phyloP scores from a whole-genome alignment of 2,329 filamentous ascomycete genomes.

The Cytospora chrysosperma region DNA sequence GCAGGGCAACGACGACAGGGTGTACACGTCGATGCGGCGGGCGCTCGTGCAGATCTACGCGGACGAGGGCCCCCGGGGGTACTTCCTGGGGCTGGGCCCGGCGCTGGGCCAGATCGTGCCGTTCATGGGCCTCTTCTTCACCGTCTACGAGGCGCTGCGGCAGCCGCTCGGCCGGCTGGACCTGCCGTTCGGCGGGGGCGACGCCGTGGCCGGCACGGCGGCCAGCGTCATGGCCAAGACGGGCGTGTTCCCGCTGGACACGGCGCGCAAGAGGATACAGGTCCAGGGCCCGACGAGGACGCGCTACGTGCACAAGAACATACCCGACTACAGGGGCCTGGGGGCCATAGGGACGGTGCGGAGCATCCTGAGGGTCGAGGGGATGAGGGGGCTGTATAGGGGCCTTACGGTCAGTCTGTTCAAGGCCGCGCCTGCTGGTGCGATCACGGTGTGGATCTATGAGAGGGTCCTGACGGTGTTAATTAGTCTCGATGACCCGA shows the following conservation, averaged over 20 bases:
- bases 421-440: slow-evolving; percentile 91
- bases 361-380: slow-evolving; percentile 70
- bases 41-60: slow-evolving; percentile 71
- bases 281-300: slow-evolving; percentile 86
- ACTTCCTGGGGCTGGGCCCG: slow-evolving; percentile 83
- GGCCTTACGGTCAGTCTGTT: slow-evolving; percentile 85
- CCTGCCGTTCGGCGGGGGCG: slow-evolving; percentile 71
- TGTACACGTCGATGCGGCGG: slow-evolving; percentile 71
- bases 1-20: slow-evolving; percentile 69
- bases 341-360: slow-evolving; percentile 65
- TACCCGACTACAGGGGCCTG: slow-evolving; percentile 70
- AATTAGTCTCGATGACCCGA: slow-evolving; percentile 36
- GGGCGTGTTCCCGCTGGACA: slow-evolving; percentile 86
- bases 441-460: slow-evolving; percentile 94
- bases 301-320: slow-evolving; percentile 80
- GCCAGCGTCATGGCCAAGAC: slow-evolving; percentile 85
- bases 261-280: slow-evolving; percentile 89
- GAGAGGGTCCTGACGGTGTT: slow-evolving; percentile 69
- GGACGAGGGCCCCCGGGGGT: slow-evolving; percentile 74
- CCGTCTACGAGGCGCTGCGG: slow-evolving; percentile 77
- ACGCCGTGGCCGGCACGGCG: slow-evolving; percentile 77
- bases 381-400: slow-evolving; percentile 77
- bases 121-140: slow-evolving; percentile 97
- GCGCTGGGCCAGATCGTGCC: slow-evolving; percentile 86
- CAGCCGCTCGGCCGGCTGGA: slow-evolving; percentile 54